A percentile compares a stretch with the other conserved stretches of the same genome.
Evolutionary conservation across 768 basidiomycete genomes (phyloP).

Genomic region (Thelephora ganbajun): DNA sequence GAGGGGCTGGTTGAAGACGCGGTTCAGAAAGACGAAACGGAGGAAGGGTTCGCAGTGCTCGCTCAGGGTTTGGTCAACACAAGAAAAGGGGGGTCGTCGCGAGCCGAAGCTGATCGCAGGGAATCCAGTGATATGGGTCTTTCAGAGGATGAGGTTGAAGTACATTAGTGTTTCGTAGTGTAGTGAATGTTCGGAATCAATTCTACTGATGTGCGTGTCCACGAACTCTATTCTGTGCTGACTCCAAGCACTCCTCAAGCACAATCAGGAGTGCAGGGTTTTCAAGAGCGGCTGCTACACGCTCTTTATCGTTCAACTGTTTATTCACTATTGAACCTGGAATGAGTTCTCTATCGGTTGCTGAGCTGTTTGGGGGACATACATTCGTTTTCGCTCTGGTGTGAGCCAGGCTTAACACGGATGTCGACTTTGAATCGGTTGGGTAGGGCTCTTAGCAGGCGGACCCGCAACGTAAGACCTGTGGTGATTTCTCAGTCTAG

Average conservation of each 20-base stretch:
- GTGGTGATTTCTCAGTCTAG: background rate
- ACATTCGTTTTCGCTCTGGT: conserved; percentile 90
- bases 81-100: no score
- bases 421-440: conserved; percentile 93
- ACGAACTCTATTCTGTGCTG: background rate
- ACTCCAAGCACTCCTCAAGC: conserved; percentile 59
- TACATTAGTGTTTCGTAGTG: no score
- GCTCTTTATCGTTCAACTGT: conserved; percentile 97
- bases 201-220: no score
- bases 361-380: conserved; percentile 11
- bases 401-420: conserved; percentile 82
- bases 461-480: conserved; percentile 94
- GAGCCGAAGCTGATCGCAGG: no score
- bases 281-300: conserved; percentile 93
- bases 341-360: background rate
- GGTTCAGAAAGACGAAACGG: conserved; percentile 28
- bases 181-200: no score
- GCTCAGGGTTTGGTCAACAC: conserved; percentile 14
- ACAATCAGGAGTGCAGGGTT: conserved; percentile 78
- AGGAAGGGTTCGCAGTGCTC: conserved; percentile 33
- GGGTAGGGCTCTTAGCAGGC: conserved; percentile 80
- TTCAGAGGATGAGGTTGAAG: no score
- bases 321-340: conserved; percentile 63
- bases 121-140: no score
- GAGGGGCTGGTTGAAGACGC: background rate